phyloP scores from a whole-genome alignment of 345 rosid species.

The Litchi chinensis region DNA sequence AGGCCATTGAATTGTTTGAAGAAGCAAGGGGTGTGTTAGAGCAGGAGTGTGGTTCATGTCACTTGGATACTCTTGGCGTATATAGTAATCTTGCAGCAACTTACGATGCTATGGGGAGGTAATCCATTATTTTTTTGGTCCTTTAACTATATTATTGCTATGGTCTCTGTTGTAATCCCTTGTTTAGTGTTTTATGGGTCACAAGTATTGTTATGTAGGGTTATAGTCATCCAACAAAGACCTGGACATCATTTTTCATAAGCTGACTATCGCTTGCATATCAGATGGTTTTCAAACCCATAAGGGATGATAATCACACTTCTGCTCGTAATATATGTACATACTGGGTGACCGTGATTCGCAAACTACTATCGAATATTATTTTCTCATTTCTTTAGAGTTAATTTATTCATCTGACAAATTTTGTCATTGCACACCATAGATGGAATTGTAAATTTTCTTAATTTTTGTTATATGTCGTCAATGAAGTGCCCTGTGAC shows the following conservation, averaged over 20 bases:
- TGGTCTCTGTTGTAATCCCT: background rate
- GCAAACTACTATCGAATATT: background rate
- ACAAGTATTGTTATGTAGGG: background rate
- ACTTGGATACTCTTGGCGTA: conserved; percentile 57
- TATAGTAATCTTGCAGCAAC: conserved; percentile 66
- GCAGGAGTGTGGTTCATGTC: conserved; percentile 53
- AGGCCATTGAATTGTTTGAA: conserved; percentile 54
- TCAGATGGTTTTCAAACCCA: background rate
- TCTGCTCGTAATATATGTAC: background rate
- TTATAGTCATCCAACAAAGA: background rate
- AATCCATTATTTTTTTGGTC: conserved; percentile 2
- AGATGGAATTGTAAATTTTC: background rate
- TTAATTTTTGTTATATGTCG: background rate
- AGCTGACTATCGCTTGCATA: no score
- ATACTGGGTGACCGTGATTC: background rate
- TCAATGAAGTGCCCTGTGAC: background rate
- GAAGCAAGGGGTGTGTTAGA: conserved; percentile 52
- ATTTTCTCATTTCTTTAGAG: background rate
- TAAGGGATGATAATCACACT: background rate
- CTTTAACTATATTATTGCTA: background rate
- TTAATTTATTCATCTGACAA: background rate
- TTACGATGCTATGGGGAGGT: conserved; percentile 66
- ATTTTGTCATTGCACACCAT: background rate
- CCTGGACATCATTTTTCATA: background rate
- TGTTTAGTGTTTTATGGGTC: conserved; percentile 2